Evolutionary conservation across 345 rosid species (phyloP).

Genomic region (Physaria fendleri): DNA sequence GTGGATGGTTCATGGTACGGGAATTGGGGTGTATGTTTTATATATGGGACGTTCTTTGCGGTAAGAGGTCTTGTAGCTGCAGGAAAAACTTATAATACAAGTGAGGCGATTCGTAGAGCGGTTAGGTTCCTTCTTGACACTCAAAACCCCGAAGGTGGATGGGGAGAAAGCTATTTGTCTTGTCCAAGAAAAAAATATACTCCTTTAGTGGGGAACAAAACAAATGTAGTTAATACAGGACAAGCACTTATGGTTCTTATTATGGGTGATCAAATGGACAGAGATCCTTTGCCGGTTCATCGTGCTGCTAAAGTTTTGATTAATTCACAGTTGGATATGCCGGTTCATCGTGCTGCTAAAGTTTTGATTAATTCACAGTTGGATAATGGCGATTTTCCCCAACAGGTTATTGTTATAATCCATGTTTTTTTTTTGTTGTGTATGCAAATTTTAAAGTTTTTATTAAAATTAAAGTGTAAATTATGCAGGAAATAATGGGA

Average conservation of each 20-base stretch:
- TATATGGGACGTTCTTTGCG: neutral
- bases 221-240: slow-evolving; percentile 47
- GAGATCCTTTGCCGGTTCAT: slow-evolving; percentile 11
- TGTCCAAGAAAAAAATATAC: slow-evolving; percentile 43
- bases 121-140: slow-evolving; percentile 41
- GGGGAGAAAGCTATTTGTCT: slow-evolving; percentile 56
- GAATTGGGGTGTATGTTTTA: neutral
- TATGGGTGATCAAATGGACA: slow-evolving; percentile 14
- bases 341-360: slow-evolving; percentile 2
- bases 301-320: neutral
- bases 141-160: slow-evolving; percentile 45
- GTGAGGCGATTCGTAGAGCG: slow-evolving; percentile 36
- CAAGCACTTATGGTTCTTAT: slow-evolving; percentile 50
- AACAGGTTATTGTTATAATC: neutral
- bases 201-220: slow-evolving; percentile 28
- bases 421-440: neutral
- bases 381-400: neutral
- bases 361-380: neutral
- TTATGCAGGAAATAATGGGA: neutral
- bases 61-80: slow-evolving; percentile 41
- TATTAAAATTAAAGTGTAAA: no score
- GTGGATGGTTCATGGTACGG: slow-evolving; percentile 45
- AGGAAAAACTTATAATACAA: neutral
- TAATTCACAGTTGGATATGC: neutral
- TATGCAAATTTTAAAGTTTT: neutral